Evolutionary conservation across 768 basidiomycete genomes (phyloP).

Genomic region (Pleurotus tuoliensis): DNA sequence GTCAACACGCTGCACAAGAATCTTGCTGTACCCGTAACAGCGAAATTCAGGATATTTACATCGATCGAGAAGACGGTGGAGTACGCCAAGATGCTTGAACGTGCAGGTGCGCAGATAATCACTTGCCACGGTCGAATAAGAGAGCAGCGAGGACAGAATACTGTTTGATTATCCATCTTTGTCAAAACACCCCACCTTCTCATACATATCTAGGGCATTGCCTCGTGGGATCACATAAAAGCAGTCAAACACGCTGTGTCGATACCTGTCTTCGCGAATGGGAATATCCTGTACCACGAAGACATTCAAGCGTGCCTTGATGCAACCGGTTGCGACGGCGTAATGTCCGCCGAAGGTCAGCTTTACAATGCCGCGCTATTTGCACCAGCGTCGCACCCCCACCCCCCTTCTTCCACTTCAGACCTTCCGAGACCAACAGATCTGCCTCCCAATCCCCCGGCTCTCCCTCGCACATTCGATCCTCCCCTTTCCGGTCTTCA

Average conservation of each 20-base stretch:
- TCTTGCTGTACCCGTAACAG: slow-evolving; percentile 89
- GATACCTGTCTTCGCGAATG: slow-evolving; percentile 95
- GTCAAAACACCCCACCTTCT: slow-evolving; percentile 3
- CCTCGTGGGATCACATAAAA: slow-evolving; percentile 86
- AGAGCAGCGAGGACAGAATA: slow-evolving; percentile 86
- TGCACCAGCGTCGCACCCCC: slow-evolving; percentile 20
- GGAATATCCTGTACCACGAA: slow-evolving; percentile 85
- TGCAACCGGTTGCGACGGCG: slow-evolving; percentile 84
- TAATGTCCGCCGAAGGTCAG: slow-evolving; percentile 95
- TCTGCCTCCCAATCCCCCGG: not conserved
- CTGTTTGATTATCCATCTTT: slow-evolving; percentile 35
- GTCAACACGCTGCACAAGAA: slow-evolving; percentile 85
- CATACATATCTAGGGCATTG: slow-evolving; percentile 55
- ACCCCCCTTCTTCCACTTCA: slow-evolving; percentile 5
- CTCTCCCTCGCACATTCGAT: too few species aligned
- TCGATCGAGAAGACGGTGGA: slow-evolving; percentile 83
- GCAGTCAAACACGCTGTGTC: slow-evolving; percentile 88
- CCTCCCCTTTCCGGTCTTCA: slow-evolving; percentile 26
- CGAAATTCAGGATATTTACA: slow-evolving; percentile 92
- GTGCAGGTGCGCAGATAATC: slow-evolving; percentile 91
- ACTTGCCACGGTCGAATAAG: slow-evolving; percentile 90
- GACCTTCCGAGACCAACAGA: not conserved
- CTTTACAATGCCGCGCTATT: slow-evolving; percentile 91
- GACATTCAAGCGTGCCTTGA: slow-evolving; percentile 79
- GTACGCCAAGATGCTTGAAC: slow-evolving; percentile 95